Conservation (phyloP, 164 flowering plant species). For the Pachysandra terminalis region DNA sequence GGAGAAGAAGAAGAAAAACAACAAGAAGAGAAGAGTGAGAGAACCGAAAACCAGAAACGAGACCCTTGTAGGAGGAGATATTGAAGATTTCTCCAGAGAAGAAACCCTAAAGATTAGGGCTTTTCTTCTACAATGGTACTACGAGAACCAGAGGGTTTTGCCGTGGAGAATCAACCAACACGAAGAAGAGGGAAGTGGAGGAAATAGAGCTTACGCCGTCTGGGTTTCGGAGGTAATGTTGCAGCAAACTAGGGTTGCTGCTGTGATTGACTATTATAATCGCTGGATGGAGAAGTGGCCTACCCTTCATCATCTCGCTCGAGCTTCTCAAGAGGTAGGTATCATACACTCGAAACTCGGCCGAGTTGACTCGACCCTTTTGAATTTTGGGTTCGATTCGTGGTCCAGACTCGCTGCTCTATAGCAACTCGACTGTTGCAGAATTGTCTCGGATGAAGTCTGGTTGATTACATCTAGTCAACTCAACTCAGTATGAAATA, state of each 20-base stretch:
- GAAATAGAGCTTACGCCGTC: slow-evolving; percentile 64
- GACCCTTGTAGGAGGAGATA: slow-evolving; percentile 8
- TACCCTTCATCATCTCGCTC: slow-evolving; percentile 65
- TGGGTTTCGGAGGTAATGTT: slow-evolving; percentile 99
- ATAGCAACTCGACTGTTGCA: too few species aligned
- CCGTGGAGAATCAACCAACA: slow-evolving; percentile 51
- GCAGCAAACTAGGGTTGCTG: slow-evolving; percentile 88
- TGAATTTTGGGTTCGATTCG: too few species aligned
- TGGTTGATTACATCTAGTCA: too few species aligned
- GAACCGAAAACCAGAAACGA: too few species aligned
- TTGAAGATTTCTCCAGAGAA: slow-evolving; percentile 26
- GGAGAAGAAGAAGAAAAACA: too few species aligned
- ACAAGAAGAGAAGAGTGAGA: too few species aligned
- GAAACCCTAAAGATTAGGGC: slow-evolving; percentile 33
- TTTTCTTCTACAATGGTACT: slow-evolving; percentile 57
- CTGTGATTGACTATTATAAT: slow-evolving; percentile 67
- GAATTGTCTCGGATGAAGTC: too few species aligned
- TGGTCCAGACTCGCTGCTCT: too few species aligned
- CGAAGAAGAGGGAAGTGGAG: slow-evolving; percentile 11
- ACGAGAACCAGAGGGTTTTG: slow-evolving; percentile 51
- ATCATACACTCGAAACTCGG: not conserved
- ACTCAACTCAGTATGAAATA: too few species aligned
- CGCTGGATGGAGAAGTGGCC: slow-evolving; percentile 98
- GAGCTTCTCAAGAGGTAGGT: slow-evolving; percentile 83
- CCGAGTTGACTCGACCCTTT: too few species aligned